phyloP scores from a whole-genome alignment of 169 alveolate species.

The Plasmodium sp. region DNA sequence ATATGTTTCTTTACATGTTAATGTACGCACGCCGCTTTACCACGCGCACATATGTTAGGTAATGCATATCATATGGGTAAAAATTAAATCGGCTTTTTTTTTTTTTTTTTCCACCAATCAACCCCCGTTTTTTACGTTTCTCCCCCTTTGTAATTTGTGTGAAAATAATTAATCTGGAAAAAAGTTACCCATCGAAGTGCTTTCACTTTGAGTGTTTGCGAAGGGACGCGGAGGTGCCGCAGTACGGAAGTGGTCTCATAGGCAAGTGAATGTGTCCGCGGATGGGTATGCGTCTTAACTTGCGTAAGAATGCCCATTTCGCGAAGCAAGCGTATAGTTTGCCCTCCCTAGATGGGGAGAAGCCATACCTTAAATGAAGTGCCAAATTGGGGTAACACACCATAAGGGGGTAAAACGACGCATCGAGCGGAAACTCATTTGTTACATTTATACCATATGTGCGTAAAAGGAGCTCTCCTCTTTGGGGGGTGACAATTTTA shows the following conservation, averaged over 20 bases:
- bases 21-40: neutral
- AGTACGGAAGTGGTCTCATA: neutral
- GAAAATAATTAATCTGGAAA: constrained; percentile 9
- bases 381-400: neutral
- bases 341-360: neutral
- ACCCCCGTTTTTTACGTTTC: constrained; percentile 11
- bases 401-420: neutral
- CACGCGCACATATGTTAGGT: neutral
- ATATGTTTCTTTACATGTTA: neutral
- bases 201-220: neutral
- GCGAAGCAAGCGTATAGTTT: neutral
- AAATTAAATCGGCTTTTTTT: constrained; percentile 11
- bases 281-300: neutral
- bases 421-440: neutral
- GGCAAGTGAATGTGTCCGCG: neutral
- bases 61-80: neutral
- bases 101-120: neutral
- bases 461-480: neutral
- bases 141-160: constrained; percentile 33
- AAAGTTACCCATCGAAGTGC: neutral
- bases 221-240: neutral
- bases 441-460: neutral
- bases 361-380: neutral
- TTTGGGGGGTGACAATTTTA: neutral
- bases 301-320: neutral